Evolutionary conservation across 1,139 yeast genomes (phyloP), one percentile per base, ranked within the genome.

Genomic region (Kodamaea suecica): DNA sequence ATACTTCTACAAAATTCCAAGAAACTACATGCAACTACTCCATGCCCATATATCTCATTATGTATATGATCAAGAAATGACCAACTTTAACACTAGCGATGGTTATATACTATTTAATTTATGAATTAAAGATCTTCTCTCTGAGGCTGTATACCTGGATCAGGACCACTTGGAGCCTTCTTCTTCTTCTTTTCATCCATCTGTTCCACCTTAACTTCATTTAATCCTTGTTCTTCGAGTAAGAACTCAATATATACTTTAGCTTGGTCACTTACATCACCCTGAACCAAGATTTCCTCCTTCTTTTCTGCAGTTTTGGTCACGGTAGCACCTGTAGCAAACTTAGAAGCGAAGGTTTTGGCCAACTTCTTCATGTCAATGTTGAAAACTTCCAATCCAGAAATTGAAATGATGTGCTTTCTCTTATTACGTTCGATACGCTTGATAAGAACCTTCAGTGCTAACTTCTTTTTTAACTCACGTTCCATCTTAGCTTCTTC

Each of bases 261-360:
- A 16, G 92, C 95, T 52, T 84, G 95, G 48, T 88, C 96, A 44
- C 90, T 84, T 31, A 90, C 94, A 59, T 92, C 98, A 49, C 98
- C 98, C 64, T 90, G 97, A 39, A 90, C 84, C 43, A 87, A 76
- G 38, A 90, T 79, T 54, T 90, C 97, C 45, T 90, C 97, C 55
- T 84, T 84, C 61, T 90, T 90, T 48, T 90, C 97, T 8, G 82
- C 92, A 44, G 82, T 84, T 63, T 90, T 90, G 6, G 90, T 81
- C n/a, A 90, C 96, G 29, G 94, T 80, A 17, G 97, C 94, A 31
- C 98, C 98, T 3, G 97, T 90, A 15, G 98, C 98, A 57, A 90
- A 92, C 59, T 86, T 87, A 27, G 94, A 82, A 0, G 97, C 95
- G 61, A 92, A 87, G 1, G 88, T 81, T 70, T 92, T 92, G 30